Evolutionary conservation across 176 grass and related monocot species (phyloP).

Genomic region (Triticum timopheevii): DNA sequence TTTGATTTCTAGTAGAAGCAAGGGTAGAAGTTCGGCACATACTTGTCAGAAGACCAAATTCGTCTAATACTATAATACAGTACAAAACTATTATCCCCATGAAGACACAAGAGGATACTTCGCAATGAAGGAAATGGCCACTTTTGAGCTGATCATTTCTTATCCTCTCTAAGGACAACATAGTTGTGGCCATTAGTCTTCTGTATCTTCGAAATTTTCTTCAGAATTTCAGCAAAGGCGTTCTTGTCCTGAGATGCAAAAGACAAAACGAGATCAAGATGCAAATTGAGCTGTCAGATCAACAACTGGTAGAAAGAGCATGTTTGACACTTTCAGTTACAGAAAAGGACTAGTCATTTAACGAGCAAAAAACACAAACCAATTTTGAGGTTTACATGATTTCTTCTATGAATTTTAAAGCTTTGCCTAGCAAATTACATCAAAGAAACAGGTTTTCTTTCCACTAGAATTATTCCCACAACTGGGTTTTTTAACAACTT

Average conservation of each 20-base stretch:
- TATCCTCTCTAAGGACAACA: conserved; percentile 63
- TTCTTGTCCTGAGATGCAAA: conserved; percentile 56
- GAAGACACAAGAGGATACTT: neutral
- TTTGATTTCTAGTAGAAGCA: neutral
- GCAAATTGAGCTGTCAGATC: neutral
- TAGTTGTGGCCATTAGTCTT: conserved; percentile 78
- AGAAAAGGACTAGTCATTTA: neutral
- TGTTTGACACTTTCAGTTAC: neutral
- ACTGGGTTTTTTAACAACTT: too few relatives aligned
- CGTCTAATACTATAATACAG: neutral
- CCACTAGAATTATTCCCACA: neutral
- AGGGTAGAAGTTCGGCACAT: neutral
- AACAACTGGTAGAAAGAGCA: neutral
- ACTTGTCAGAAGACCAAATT: conserved; percentile 6
- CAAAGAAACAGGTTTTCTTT: neutral
- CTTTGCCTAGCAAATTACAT: neutral
- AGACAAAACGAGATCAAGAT: neutral
- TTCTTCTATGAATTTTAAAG: neutral
- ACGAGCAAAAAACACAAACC: neutral
- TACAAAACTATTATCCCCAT: conserved; percentile 4
- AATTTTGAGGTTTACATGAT: neutral
- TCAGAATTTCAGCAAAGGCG: conserved; percentile 71
- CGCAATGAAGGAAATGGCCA: neutral
- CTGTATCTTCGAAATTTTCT: conserved; percentile 81
- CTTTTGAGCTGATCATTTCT: conserved; percentile 44